Evolutionary conservation across 192 early-diverging fungal genomes (phyloP).

Genomic region (Umbelopsis vinacea): DNA sequence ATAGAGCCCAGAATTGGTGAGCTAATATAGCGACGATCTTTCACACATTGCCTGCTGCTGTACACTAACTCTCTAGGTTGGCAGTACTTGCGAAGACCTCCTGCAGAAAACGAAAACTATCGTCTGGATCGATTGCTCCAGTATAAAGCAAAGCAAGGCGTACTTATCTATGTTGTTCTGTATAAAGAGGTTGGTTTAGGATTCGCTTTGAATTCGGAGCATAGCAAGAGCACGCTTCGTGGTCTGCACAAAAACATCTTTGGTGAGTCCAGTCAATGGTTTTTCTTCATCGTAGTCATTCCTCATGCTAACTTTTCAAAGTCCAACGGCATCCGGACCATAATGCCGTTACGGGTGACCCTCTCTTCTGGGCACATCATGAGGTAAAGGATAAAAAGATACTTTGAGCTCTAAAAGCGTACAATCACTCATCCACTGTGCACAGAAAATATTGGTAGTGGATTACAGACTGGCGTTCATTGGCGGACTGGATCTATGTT

Average conservation of each 20-base stretch:
- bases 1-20: conserved; percentile 26
- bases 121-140: conserved; percentile 76
- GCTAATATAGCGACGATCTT: not conserved
- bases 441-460: conserved; percentile 78
- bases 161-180: conserved; percentile 82
- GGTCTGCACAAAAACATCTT: conserved; percentile 75
- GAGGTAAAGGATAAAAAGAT: conserved; percentile 40
- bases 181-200: conserved; percentile 84
- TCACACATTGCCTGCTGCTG: conserved; percentile 54
- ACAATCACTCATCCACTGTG: not conserved
- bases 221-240: conserved; percentile 75
- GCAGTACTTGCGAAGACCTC: conserved; percentile 75
- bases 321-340: conserved; percentile 89
- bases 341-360: conserved; percentile 59
- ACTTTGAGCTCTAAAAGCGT: too few species aligned
- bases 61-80: conserved; percentile 35
- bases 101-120: conserved; percentile 75
- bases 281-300: not conserved
- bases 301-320: not conserved
- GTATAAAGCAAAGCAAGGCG: conserved; percentile 81
- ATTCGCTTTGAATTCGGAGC: conserved; percentile 70
- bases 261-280: conserved; percentile 34
- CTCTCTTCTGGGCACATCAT: conserved; percentile 85
- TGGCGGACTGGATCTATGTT: conserved; percentile 86
- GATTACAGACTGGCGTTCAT: conserved; percentile 84